These are phyloP conservation scores for Tylopilus rubrobrunneus DNA, from an alignment of 768 basidiomycete genomes.

Conservation along the genomic window DNA sequence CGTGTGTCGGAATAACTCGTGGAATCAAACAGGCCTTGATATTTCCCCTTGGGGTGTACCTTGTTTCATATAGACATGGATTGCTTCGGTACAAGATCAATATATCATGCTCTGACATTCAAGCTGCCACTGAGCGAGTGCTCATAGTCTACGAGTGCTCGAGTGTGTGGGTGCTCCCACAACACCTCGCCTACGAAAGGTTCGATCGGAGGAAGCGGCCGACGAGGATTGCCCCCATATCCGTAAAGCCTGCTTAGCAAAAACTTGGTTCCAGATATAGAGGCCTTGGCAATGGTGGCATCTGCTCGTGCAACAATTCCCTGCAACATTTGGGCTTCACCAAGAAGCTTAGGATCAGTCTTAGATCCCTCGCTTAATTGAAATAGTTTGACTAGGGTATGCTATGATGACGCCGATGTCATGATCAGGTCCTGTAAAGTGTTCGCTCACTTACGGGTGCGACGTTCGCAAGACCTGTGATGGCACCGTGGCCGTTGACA, in stretches of 20 bases:
- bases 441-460: slow-evolving; percentile 53
- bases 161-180: slow-evolving; percentile 71
- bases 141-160: slow-evolving; percentile 65
- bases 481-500: slow-evolving; percentile 80
- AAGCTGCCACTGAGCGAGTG: slow-evolving; percentile 42
- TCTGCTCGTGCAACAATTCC: slow-evolving; percentile 80
- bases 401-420: slow-evolving; percentile 33
- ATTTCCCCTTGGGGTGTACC: neutral
- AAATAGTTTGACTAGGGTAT: slow-evolving; percentile 57
- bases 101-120: neutral
- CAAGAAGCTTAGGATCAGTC: slow-evolving; percentile 52
- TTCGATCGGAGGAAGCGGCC: slow-evolving; percentile 68
- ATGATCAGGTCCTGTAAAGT: neutral
- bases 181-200: slow-evolving; percentile 52
- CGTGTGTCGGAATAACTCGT: slow-evolving; percentile 2
- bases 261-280: slow-evolving; percentile 82
- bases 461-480: slow-evolving; percentile 84
- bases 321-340: slow-evolving; percentile 72
- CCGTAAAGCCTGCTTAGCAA: slow-evolving; percentile 71
- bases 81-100: neutral
- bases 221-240: slow-evolving; percentile 77
- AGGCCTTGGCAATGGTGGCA: slow-evolving; percentile 69
- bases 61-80: too few species aligned
- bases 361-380: slow-evolving; percentile 56
- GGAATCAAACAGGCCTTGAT: neutral